These are phyloP conservation scores for Trichophyton schoenleinii DNA, from an alignment of 2,329 filamentous ascomycete species.

Conservation along the genomic window DNA sequence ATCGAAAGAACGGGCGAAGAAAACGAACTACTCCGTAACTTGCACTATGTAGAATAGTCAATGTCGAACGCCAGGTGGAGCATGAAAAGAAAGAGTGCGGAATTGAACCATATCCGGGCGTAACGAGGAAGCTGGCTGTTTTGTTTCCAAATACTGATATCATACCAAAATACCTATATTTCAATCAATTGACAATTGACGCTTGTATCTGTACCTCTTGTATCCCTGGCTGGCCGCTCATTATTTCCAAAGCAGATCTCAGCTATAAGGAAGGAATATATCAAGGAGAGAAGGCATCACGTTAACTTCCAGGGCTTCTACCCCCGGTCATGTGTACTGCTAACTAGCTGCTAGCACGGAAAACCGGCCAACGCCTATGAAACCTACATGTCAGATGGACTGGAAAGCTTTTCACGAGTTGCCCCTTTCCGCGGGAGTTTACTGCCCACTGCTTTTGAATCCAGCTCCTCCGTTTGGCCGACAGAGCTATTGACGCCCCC, in stretches of 20 bases:
- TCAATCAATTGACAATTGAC: not conserved
- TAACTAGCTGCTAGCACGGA: not conserved
- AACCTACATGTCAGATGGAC: no score
- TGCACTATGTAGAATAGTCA: not conserved
- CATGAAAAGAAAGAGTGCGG: no score
- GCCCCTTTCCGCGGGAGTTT: not conserved
- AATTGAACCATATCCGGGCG: not conserved
- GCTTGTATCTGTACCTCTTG: not conserved
- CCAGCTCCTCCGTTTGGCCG: not conserved
- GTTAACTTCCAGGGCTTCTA: no score
- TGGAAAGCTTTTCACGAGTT: no score
- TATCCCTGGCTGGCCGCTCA: no score
- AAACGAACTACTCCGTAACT: not conserved
- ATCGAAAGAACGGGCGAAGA: no score
- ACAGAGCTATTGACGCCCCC: not conserved
- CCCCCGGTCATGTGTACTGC: not conserved
- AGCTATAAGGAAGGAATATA: no score
- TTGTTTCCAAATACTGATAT: not conserved
- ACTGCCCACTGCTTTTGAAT: not conserved
- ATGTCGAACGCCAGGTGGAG: not conserved
- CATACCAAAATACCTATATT: not conserved
- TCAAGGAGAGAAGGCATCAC: no score
- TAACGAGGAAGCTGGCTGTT: not conserved
- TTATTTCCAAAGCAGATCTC: no score
- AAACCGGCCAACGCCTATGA: not conserved